Evolutionary conservation across 495 filamentous ascomycete genomes (phyloP).

Genomic region (Rhypophila decipiens): DNA sequence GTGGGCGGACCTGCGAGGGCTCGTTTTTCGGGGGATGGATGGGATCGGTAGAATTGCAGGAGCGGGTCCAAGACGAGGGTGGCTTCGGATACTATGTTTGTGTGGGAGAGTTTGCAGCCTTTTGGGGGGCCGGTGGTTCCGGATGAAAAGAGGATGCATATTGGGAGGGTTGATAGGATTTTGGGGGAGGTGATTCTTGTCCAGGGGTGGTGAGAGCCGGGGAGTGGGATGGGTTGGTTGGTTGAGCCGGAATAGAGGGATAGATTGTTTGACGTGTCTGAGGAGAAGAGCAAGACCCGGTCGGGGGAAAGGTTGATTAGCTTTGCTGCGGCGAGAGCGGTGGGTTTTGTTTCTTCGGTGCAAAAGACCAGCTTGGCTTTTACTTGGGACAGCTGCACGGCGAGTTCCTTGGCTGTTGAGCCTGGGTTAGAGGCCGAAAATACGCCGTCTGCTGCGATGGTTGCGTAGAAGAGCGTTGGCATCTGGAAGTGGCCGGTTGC

Average conservation of each 20-base stretch:
- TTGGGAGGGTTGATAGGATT: constrained; percentile 23
- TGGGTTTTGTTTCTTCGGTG: constrained; percentile 40
- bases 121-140: constrained; percentile 81
- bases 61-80: constrained; percentile 13
- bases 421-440: constrained; percentile 39
- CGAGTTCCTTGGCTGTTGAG: constrained; percentile 37
- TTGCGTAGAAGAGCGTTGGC: constrained; percentile 40
- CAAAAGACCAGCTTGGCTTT: constrained; percentile 51
- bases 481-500: constrained; percentile 44
- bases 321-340: constrained; percentile 55
- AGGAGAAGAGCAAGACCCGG: constrained; percentile 28
- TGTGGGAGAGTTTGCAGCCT: constrained; percentile 70
- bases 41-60: constrained; percentile 9
- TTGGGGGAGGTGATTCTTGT: constrained; percentile 36
- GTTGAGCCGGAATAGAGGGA: constrained; percentile 1
- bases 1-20: neutral
- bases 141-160: constrained; percentile 77
- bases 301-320: constrained; percentile 45
- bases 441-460: constrained; percentile 45
- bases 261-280: constrained; percentile 8
- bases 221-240: constrained; percentile 10
- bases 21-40: too few relatives aligned
- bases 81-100: constrained; percentile 48
- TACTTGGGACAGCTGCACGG: constrained; percentile 32
- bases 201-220: constrained; percentile 30